Conservation (phyloP, 176 grass and related monocot species). For the Areca catechu region DNA sequence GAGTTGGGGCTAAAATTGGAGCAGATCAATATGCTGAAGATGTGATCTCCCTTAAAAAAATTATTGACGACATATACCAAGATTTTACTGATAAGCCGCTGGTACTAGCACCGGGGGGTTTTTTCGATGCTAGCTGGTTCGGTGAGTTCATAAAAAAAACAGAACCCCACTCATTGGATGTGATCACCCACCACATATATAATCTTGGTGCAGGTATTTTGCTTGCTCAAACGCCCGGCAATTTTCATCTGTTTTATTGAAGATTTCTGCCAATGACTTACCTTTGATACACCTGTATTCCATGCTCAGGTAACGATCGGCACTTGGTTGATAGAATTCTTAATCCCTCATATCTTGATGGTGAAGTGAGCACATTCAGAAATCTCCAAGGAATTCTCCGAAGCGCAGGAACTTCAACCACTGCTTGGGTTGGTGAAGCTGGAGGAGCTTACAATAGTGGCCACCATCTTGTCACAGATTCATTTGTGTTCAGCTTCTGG, state of each 20-base stretch:
- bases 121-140: slow-evolving; percentile 16
- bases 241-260: too few relatives aligned
- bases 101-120: slow-evolving; percentile 31
- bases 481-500: slow-evolving; percentile 24
- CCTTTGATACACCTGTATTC: neutral
- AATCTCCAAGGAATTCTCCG: slow-evolving; percentile 1
- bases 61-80: slow-evolving; percentile 32
- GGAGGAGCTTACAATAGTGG: slow-evolving; percentile 18
- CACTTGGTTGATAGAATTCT: slow-evolving; percentile 22
- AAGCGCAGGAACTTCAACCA: neutral
- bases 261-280: neutral
- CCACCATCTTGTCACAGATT: slow-evolving; percentile 17
- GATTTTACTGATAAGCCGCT: slow-evolving; percentile 39
- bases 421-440: slow-evolving; percentile 16
- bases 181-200: slow-evolving; percentile 16
- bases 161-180: neutral
- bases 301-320: neutral
- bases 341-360: slow-evolving; percentile 13
- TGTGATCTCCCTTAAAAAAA: slow-evolving; percentile 45
- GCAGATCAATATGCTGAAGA: slow-evolving; percentile 55
- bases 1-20: slow-evolving; percentile 47
- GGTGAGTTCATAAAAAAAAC: slow-evolving; percentile 5
- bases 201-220: slow-evolving; percentile 11
- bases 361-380: slow-evolving; percentile 9
- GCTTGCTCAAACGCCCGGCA: too few relatives aligned